Evolutionary conservation across 495 filamentous ascomycete genomes (phyloP).

Genomic region (Talaromyces adpressus): DNA sequence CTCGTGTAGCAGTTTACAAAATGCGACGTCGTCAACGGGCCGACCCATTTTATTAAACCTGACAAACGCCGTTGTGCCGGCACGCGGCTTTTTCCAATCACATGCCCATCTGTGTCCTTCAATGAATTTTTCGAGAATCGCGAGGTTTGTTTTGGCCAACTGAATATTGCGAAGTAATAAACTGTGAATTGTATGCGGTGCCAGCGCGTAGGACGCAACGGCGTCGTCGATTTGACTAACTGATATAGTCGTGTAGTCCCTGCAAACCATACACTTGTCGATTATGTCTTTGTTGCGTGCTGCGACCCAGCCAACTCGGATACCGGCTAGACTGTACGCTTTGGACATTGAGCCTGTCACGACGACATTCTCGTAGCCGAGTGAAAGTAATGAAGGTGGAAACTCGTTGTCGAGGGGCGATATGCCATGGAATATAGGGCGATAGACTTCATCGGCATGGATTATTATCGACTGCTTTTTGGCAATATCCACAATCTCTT

Average conservation of each 20-base stretch:
- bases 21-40: constrained; percentile 62
- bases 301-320: constrained; percentile 79
- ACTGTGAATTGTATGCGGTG: constrained; percentile 52
- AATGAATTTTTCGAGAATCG: constrained; percentile 61
- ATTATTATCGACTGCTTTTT: constrained; percentile 55
- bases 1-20: constrained; percentile 63
- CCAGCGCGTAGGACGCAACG: constrained; percentile 69
- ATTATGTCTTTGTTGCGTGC: constrained; percentile 57
- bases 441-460: constrained; percentile 79
- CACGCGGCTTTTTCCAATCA: constrained; percentile 69
- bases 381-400: constrained; percentile 62
- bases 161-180: constrained; percentile 63
- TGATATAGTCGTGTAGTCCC: constrained; percentile 83
- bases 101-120: constrained; percentile 54
- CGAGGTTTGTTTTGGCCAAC: constrained; percentile 65
- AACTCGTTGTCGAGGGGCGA: constrained; percentile 46
- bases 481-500: constrained; percentile 59
- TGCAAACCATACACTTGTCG: constrained; percentile 53
- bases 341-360: constrained; percentile 81
- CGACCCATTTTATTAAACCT: constrained; percentile 58
- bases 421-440: constrained; percentile 79
- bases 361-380: constrained; percentile 64
- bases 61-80: constrained; percentile 78
- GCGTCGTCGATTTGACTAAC: constrained; percentile 78
- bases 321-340: constrained; percentile 76